Conservation (phyloP, 495 filamentous ascomycete species). For the Neurospora sp. region DNA sequence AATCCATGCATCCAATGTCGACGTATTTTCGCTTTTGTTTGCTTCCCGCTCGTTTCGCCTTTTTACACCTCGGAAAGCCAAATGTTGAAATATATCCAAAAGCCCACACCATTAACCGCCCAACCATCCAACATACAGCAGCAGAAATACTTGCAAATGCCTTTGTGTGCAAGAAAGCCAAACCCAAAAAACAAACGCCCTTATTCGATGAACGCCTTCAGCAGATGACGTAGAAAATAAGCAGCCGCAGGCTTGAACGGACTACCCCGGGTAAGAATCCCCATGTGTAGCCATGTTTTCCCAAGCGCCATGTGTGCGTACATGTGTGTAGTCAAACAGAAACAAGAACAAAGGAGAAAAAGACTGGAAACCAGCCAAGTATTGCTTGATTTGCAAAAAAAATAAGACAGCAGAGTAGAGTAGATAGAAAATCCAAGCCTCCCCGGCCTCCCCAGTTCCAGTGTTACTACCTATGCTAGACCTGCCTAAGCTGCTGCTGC, state of each 20-base stretch:
- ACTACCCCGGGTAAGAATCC: background rate
- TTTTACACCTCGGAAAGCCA: background rate
- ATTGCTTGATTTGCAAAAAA: background rate
- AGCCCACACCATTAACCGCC: background rate
- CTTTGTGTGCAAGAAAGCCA: background rate
- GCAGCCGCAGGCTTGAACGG: background rate
- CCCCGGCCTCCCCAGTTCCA: slow-evolving; percentile 1
- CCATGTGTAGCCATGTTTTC: background rate
- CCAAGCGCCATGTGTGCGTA: background rate
- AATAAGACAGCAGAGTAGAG: background rate
- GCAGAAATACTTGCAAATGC: background rate
- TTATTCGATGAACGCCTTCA: background rate
- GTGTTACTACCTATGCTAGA: slow-evolving; percentile 16
- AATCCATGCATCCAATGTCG: background rate
- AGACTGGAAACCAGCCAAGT: background rate
- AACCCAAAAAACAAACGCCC: background rate
- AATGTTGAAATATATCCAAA: background rate
- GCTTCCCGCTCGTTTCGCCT: background rate
- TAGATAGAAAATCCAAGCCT: background rate
- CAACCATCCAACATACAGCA: background rate
- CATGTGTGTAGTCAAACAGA: background rate
- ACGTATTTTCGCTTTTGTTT: background rate
- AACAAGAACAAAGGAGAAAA: background rate
- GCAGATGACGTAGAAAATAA: background rate
- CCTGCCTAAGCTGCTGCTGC: background rate